phyloP scores from a whole-genome alignment of 176 grass and related monocot genomes.

The Ensete ventricosum region DNA sequence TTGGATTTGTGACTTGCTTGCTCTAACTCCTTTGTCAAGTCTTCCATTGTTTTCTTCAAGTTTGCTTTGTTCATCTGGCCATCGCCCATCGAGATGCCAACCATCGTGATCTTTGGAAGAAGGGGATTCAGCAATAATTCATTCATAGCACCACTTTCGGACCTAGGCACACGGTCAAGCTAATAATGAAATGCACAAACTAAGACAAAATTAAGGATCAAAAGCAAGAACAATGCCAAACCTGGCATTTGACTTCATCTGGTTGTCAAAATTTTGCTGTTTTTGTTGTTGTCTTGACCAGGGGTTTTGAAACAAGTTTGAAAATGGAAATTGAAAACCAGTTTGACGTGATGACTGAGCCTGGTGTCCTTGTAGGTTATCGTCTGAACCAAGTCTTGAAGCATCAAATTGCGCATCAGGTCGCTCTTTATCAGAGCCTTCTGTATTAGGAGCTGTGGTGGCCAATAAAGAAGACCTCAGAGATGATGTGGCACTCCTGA shows the following conservation, averaged over 20 bases:
- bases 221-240: neutral
- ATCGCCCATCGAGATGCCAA: conserved; percentile 73
- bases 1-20: conserved; percentile 44
- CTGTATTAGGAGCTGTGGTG: conserved; percentile 22
- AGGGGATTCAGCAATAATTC: conserved; percentile 48
- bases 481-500: conserved; percentile 55
- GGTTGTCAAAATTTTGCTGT: neutral
- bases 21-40: conserved; percentile 72
- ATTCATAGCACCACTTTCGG: conserved; percentile 18
- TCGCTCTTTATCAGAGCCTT: conserved; percentile 21
- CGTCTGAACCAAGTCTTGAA: conserved; percentile 22
- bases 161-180: conserved; percentile 21
- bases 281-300: conserved; percentile 33
- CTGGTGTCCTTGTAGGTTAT: conserved; percentile 14
- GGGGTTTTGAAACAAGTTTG: conserved; percentile 55
- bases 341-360: conserved; percentile 21
- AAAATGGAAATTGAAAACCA: conserved; percentile 47
- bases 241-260: neutral
- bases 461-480: conserved; percentile 32
- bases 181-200: conserved; percentile 15
- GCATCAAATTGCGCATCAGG: conserved; percentile 14
- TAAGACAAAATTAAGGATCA: neutral
- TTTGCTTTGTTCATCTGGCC: conserved; percentile 63
- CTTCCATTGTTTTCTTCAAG: conserved; percentile 85
- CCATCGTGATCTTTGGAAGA: conserved; percentile 87